These are phyloP conservation scores for Linnemannia zychae DNA, from an alignment of 192 early-diverging fungal species.

Conservation along the genomic window DNA sequence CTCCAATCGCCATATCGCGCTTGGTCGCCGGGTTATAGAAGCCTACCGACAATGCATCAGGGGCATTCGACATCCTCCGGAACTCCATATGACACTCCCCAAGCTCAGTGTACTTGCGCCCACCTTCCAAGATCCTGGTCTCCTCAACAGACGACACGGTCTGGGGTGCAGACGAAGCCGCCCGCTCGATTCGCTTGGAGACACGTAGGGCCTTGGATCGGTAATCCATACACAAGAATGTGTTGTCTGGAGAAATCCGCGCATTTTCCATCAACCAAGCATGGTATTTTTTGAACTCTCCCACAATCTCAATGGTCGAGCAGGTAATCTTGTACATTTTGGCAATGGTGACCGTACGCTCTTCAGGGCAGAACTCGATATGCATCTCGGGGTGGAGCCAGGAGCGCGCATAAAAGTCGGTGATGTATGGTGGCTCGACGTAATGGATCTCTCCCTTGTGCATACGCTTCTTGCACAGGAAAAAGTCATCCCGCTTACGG, in stretches of 20 bases:
- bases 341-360: slow-evolving; percentile 11
- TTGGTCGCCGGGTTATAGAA: slow-evolving; percentile 48
- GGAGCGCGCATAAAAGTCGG: slow-evolving; percentile 43
- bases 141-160: background rate
- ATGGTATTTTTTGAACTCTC: slow-evolving; percentile 27
- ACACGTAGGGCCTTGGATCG: slow-evolving; percentile 30
- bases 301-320: slow-evolving; percentile 28
- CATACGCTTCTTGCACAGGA: slow-evolving; percentile 31
- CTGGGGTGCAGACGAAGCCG: background rate
- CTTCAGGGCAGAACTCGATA: slow-evolving; percentile 34
- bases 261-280: slow-evolving; percentile 24
- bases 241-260: slow-evolving; percentile 42
- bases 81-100: slow-evolving; percentile 51
- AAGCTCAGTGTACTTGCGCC: slow-evolving; percentile 28
- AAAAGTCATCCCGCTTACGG: slow-evolving; percentile 37
- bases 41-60: slow-evolving; percentile 32
- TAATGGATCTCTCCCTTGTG: slow-evolving; percentile 30
- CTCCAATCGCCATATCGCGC: slow-evolving; percentile 35
- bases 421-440: slow-evolving; percentile 40
- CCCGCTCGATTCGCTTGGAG: slow-evolving; percentile 19
- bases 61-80: slow-evolving; percentile 42
- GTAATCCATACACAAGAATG: slow-evolving; percentile 43
- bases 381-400: slow-evolving; percentile 47
- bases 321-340: slow-evolving; percentile 50
- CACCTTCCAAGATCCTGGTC: slow-evolving; percentile 9